Evolutionary conservation across 495 filamentous ascomycete species (phyloP).

Genomic region (Aspergillus asperescens): DNA sequence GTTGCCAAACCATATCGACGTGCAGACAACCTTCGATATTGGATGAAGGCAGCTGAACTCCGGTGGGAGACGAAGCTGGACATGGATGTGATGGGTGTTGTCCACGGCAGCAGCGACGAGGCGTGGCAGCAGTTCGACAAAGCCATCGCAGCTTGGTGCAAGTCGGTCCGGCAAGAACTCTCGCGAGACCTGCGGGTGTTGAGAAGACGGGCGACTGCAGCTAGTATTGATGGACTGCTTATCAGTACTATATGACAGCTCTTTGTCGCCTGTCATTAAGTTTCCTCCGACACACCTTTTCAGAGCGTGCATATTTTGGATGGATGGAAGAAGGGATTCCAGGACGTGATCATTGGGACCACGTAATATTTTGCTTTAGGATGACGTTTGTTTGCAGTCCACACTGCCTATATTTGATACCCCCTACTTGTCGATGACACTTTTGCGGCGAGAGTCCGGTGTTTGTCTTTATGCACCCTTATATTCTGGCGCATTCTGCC

Average conservation of each 20-base stretch:
- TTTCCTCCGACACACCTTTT: not conserved
- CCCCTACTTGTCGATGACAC: slow-evolving; percentile 19
- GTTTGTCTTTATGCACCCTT: slow-evolving; percentile 2
- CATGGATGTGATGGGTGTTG: slow-evolving; percentile 81
- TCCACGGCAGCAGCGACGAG: slow-evolving; percentile 56
- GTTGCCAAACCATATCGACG: slow-evolving; percentile 89
- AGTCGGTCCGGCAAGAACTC: slow-evolving; percentile 71
- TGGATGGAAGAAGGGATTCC: not conserved
- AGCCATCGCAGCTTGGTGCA: slow-evolving; percentile 74
- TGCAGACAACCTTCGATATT: slow-evolving; percentile 90
- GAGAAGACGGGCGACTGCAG: slow-evolving; percentile 13
- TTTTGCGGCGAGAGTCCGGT: slow-evolving; percentile 1
- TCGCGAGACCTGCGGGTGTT: slow-evolving; percentile 22
- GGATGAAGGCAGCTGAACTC: slow-evolving; percentile 92
- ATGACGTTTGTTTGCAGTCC: slow-evolving; percentile 21
- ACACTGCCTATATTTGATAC: slow-evolving; percentile 26
- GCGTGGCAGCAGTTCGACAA: slow-evolving; percentile 78
- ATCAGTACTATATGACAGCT: slow-evolving; percentile 5
- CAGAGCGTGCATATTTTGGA: not conserved
- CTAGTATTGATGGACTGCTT: slow-evolving; percentile 15
- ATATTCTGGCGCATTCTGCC: not conserved
- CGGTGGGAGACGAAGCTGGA: slow-evolving; percentile 86
- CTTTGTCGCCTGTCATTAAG: not conserved
- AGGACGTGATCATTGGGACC: slow-evolving; percentile 17
- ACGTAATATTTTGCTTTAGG: slow-evolving; percentile 15